Evolutionary conservation across 2,329 filamentous ascomycete species (phyloP), one percentile per base, ranked within the genome.

Genomic region (Pseudopithomyces maydicus): DNA sequence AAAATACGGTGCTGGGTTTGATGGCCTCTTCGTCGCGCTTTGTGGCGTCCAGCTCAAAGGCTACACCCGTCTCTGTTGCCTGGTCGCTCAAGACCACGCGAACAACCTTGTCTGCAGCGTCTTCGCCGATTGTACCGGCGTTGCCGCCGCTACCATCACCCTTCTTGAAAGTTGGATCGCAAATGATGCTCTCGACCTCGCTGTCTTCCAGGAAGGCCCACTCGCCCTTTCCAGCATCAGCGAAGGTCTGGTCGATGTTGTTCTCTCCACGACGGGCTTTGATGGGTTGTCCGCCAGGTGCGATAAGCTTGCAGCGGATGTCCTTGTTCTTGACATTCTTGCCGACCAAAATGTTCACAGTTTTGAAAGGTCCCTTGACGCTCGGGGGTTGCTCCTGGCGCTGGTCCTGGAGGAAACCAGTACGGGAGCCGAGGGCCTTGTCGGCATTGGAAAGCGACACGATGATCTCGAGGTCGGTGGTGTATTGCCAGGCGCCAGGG

Each of bases 341-440:
- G 41, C 52, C 52, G 3, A 56, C 54, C 11, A 20, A 15, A 43
- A 56, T 47, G 33, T 52, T 52, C n/a, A 56, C 47, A 10, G 47
- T 47, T 10, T 47, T 56, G 42, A 47, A 55, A 14, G 47, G 54
- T 6, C 47, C 54, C 15, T 19, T 22, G 33, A 41, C 29, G 32
- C 29, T 35, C 26, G 47, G 54, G 2, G 33, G 23, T 19, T 56
- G 47, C 35, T 52, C 48, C 23, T 56, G 46, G 19, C 47, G 47
- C 23, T 46, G 32, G 15, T 23, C 42, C 6, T 35, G 32, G 2
- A 42, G n/a, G 17, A 56, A 52, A 17, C 44, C 22, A 19, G 47
- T 56, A 15, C 43, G 54, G 33, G 53, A 55, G 20, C 49, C 49
- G 36, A 53, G 22, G n/a, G 11, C 49, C 14, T 33, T 47, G 17